Evolutionary conservation across 1,284 basidiomycete genomes (phyloP), one percentile per base, ranked within the genome.

Genomic region (Ustilago cynodontis): DNA sequence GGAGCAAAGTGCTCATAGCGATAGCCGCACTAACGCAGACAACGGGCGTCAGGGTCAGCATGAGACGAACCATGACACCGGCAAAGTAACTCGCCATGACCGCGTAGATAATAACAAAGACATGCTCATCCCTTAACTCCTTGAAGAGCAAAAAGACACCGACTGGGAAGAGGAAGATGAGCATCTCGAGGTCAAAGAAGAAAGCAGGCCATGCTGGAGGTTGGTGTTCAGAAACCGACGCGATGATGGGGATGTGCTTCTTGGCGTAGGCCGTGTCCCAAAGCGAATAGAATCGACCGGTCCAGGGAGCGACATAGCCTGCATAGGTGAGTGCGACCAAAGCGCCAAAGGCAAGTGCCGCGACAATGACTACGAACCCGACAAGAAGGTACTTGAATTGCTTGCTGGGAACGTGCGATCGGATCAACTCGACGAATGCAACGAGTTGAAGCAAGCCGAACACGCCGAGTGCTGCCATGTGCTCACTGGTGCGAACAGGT

Each of bases 221-320:
- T 87, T 99, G 97, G 88, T 99, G 97, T 87, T 99, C 97, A n/a
- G 95, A 98, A 22, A 98, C 97, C 22, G 96, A 98, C 7, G 97
- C 97, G 84, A 99, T 98, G 88, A 99, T 98, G 37, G 95, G 95
- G 82, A 98, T 94, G 86, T 94, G 93, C 86, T 93, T 94, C 88
- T 97, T 97, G 69, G 96, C 97, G 86, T 99, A 99, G 39, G 93
- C 95, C 1, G 97, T 99, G 87, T 99, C 97, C 95, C 96, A 99
- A 13, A 99, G 90, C 2, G 95, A 98, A 87, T 99, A 99, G 90
- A 99, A 99, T 71, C 97, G 92, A 50, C 97, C 97, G 35, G 95
- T 98, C 95, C 97, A 99, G 0, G 96, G 96, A 1, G 96, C 95
- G 41, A 99, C 98, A 91, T 92, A 94, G 37, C 96, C 96, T 69